A percentile compares a stretch with the other conserved stretches of the same genome.
Evolutionary conservation across 2,329 filamentous ascomycete species (phyloP).

Genomic region (Colletotrichum spinosum): DNA sequence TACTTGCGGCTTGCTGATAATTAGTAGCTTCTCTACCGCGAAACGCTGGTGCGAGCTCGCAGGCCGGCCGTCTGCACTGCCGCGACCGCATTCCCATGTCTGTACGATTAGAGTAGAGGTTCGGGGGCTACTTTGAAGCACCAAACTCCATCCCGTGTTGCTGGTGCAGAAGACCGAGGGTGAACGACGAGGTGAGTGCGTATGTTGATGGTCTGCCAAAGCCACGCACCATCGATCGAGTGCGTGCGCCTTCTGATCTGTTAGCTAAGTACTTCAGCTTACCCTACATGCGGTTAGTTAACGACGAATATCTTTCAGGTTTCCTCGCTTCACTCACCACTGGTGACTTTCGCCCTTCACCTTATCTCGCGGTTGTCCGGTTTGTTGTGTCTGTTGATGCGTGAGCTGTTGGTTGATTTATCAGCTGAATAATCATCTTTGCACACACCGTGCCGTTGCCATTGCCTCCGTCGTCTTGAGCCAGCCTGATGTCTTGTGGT

Average conservation of each 20-base stretch:
- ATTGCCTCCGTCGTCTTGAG: constrained; percentile 7
- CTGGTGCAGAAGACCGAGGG: constrained; percentile 11
- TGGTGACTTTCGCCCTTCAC: constrained; percentile 10
- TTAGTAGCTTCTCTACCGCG: too few relatives aligned
- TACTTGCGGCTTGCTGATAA: too few relatives aligned
- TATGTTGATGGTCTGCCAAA: constrained; percentile 14
- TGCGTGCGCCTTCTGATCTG: too few relatives aligned
- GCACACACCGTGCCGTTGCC: neutral
- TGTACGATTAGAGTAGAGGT: too few relatives aligned
- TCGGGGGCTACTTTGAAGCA: neutral
- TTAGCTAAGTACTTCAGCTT: neutral
- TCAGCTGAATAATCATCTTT: constrained; percentile 23
- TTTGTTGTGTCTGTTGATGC: too few relatives aligned
- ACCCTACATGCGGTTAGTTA: neutral
- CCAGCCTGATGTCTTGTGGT: neutral
- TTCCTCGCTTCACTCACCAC: neutral
- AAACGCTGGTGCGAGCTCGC: too few relatives aligned
- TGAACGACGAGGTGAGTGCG: neutral
- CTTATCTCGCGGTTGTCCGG: constrained; percentile 3
- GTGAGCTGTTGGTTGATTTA: constrained; percentile 9
- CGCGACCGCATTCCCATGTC: too few relatives aligned
- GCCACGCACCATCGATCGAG: constrained; percentile 7
- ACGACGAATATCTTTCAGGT: neutral
- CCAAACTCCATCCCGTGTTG: constrained; percentile 28
- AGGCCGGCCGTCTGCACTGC: too few relatives aligned